Base-by-base conservation (phyloP, 2,329 filamentous ascomycete species). In the Fusarium hostae region DNA sequence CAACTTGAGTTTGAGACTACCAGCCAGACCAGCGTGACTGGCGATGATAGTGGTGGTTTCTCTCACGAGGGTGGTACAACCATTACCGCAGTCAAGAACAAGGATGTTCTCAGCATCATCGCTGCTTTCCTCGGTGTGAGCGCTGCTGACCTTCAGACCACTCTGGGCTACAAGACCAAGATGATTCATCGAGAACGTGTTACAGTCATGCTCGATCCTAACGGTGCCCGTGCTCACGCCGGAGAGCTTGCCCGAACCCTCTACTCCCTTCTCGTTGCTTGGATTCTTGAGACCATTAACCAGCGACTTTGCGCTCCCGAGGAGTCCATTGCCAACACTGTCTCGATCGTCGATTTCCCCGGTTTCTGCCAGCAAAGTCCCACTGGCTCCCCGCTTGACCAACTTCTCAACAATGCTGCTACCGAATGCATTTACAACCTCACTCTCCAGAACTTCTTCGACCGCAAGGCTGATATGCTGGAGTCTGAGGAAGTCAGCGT, bases 181-280 rank as follows among this genome's bases (percentile, higher is more conserved):
- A 98, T 96, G 75, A 91, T 99, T 62, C 93, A 97, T 78, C 92
- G 94, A 71, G 96, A 99, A 85, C 92, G 96, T 59, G 96, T 99
- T n/a, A 99, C 96, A 0, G 93, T 99, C 72, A 97, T 99, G 95
- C 88, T 99, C 37, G 96, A 99, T 78, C 94, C 95, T 10, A 91
- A 90, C 63, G 96, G 96, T 41, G 96, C 96, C 48, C 91, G 94
- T 55, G 91, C 90, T 41, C 98, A 98, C 75, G 96, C 96, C 20
- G 95, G 98, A 78, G 96, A 98, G 81, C 88, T 99, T 52, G 95
- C 96, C 8, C 89, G 95, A 56, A 98, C 95, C 1, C 85, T 99
- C 1, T 99, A 99, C 83, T 95, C 95, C 9, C 89, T 99, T 12
- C 86, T 99, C 10, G 95, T 98, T 18, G 94, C 95, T 20, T 98